Base-by-base conservation (phyloP, 495 filamentous ascomycete species). In the Monascus purpureus region DNA sequence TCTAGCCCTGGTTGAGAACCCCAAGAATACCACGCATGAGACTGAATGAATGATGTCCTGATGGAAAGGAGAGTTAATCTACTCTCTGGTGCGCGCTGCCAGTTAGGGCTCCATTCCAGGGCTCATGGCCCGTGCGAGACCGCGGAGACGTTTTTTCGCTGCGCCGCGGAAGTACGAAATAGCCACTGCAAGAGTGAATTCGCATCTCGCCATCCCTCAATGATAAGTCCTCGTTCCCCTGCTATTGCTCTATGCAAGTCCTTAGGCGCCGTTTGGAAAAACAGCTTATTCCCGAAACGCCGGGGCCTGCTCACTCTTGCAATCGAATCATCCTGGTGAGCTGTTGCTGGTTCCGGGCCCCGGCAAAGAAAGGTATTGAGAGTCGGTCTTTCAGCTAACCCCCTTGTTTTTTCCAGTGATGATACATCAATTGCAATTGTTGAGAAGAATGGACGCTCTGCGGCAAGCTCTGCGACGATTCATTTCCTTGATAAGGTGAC, bases 401-500 rank as follows among this genome's bases (percentile, higher is more conserved):
- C 24, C 27, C 27, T 9, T n/a, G 22, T 5, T 37, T 13, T 13
- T 3, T 26, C 27, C 37, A 76, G 83, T 64, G 90, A 97, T 55
- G 90, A 97, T 59, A 93, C 88, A 1, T 88, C 81, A 25, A 85
- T 97, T 5, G 82, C 88, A 13, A 55, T 97, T 28, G 65, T 96
- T 9, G 68, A 82, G 36, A 81, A 70, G 33, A 51, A 43, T 4
- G 34, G 33, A 8, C 16, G 16, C 3, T 17, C 46, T 5, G 35
- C 47, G 2, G 35, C 46, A 12, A 35, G 39, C 17, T 47, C 51
- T 8, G 68, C 72, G 5, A 63, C 52, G 5, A 67, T 94, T 0
- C 72, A 77, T 49, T 93, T 87, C 57, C 75, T 92, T 38, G 66
- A 79, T 39, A 93, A 84, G 41, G 53, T 88, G 31, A 94, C 85